Percentiles rank a stretch among this genome's conserved stretches.
phyloP scores from a whole-genome alignment of 805 yeast species.

The Metschnikowia noctiluminum region DNA sequence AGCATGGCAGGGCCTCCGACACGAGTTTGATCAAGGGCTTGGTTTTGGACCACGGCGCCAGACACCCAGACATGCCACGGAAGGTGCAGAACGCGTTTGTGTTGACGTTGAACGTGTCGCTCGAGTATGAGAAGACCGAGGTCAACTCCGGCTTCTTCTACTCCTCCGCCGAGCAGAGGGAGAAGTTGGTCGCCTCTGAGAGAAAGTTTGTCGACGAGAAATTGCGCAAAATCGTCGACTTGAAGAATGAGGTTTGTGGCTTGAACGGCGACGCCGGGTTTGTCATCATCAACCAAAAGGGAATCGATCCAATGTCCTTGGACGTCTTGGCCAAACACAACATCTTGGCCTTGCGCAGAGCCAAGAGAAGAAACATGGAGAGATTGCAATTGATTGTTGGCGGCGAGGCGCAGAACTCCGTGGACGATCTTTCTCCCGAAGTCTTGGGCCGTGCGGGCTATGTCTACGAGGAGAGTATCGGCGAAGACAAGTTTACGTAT shows the following conservation, averaged over 20 bases:
- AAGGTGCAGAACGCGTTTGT: constrained; percentile 78
- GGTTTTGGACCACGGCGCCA: constrained; percentile 96
- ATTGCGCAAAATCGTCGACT: constrained; percentile 82
- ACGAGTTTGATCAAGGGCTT: constrained; percentile 83
- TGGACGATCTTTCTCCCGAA: constrained; percentile 80
- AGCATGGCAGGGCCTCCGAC: constrained; percentile 81
- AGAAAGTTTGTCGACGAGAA: constrained; percentile 93
- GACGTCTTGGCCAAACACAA: constrained; percentile 91
- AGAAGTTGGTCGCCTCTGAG: constrained; percentile 88
- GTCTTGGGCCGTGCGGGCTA: constrained; percentile 85
- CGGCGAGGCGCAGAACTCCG: constrained; percentile 96
- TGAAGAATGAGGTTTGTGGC: constrained; percentile 89
- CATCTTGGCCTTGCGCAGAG: constrained; percentile 92
- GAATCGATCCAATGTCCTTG: constrained; percentile 96
- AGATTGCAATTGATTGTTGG: constrained; percentile 94
- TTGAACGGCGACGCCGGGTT: constrained; percentile 70
- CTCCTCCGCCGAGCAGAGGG: constrained; percentile 94
- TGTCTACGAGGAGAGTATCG: constrained; percentile 88
- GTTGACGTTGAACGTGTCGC: constrained; percentile 84
- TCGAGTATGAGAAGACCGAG: constrained; percentile 97
- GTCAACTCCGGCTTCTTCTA: constrained; percentile 95
- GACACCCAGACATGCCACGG: constrained; percentile 99
- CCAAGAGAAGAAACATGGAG: constrained; percentile 99
- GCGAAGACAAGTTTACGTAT: constrained; percentile 96
- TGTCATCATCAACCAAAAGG: constrained; percentile 96